A percentile compares a stretch with the other conserved stretches of the same genome.
Conservation (phyloP, 306 rosid genomes). For the Cyamopsis tetragonoloba region DNA sequence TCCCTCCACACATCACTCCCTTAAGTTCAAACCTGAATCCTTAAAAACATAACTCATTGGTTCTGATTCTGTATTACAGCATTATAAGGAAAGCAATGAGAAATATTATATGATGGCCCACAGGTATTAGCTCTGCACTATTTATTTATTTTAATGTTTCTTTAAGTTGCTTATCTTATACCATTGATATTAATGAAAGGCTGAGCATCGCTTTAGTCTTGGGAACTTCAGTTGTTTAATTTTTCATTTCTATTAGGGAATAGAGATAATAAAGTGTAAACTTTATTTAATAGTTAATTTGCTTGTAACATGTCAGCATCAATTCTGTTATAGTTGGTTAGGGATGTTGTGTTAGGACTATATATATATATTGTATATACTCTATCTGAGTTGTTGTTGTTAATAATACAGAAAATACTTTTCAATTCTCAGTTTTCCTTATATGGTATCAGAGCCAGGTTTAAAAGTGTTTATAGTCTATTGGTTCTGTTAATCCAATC, state of each 20-base stretch:
- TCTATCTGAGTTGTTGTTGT: no score
- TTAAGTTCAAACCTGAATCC: not conserved
- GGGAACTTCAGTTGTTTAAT: conserved; percentile 2
- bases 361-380: no score
- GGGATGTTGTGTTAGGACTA: no score
- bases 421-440: no score
- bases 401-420: no score
- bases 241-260: no score
- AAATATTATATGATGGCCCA: conserved; percentile 99
- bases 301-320: no score
- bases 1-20: not conserved
- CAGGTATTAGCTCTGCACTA: conserved; percentile 51
- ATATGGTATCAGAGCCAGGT: no score
- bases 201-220: not conserved
- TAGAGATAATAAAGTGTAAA: no score
- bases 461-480: conserved; percentile 6
- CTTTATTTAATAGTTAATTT: no score
- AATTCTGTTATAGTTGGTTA: no score
- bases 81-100: conserved; percentile 98
- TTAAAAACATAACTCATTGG: conserved; percentile 24
- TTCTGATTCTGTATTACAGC: conserved; percentile 57
- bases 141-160: conserved; percentile 13
- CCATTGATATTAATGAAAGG: not conserved
- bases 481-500: conserved; percentile 25
- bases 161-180: not conserved